Evolutionary conservation across 2,329 filamentous ascomycete species (phyloP).

Genomic region (Diplodia corticola): DNA sequence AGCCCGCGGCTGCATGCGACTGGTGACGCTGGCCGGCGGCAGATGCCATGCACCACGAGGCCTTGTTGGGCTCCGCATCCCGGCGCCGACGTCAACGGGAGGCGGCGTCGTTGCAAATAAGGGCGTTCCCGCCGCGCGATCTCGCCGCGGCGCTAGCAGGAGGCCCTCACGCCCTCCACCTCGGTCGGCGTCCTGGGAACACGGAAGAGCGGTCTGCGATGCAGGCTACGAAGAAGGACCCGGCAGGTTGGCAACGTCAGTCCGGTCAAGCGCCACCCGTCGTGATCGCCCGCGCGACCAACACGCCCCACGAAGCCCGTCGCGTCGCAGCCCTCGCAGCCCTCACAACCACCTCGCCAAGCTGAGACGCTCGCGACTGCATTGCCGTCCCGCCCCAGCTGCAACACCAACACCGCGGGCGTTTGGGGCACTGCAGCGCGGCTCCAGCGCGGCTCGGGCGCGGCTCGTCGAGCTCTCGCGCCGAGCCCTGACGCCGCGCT

Average conservation of each 20-base stretch:
- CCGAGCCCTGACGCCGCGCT: not conserved
- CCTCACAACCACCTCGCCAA: not conserved
- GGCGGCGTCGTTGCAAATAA: not conserved
- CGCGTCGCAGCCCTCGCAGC: not conserved
- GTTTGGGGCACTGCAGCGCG: not conserved
- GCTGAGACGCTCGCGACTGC: constrained; percentile 8
- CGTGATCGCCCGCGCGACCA: not conserved
- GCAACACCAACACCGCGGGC: not conserved
- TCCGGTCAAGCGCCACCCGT: not conserved
- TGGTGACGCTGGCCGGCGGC: not conserved
- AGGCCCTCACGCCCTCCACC: too few relatives aligned
- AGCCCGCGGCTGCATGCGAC: too few relatives aligned
- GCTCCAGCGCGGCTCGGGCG: not conserved
- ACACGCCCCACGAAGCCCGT: too few relatives aligned
- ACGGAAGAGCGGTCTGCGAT: constrained; percentile 11
- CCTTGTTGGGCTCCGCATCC: not conserved
- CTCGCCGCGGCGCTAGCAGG: not conserved
- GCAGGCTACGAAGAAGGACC: not conserved
- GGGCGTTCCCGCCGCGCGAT: constrained; percentile 1
- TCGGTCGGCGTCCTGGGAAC: not conserved
- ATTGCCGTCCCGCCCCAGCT: constrained; percentile 5
- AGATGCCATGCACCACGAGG: not conserved
- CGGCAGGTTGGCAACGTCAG: not conserved
- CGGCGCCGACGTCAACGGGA: constrained; percentile 4
- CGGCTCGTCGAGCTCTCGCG: not conserved